phyloP scores from a whole-genome alignment of 495 filamentous ascomycete species.

The Cryomyces minteri region DNA sequence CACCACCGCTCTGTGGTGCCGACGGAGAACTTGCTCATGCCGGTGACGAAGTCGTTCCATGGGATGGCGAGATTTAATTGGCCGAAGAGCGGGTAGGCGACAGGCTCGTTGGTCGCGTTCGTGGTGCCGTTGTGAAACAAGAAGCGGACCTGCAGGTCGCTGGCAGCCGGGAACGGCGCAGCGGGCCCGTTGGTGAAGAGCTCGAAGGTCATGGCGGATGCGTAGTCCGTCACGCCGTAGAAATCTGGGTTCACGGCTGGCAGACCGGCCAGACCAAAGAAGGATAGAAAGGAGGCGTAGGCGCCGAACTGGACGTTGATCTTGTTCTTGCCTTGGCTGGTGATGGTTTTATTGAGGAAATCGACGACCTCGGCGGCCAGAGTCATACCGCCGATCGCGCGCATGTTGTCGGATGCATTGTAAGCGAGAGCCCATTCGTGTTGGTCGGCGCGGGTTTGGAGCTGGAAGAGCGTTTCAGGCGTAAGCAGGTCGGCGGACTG shows the following conservation, averaged over 20 bases:
- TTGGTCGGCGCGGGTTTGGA: slow-evolving; percentile 43
- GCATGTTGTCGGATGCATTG: slow-evolving; percentile 35
- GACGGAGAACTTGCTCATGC: slow-evolving; percentile 44
- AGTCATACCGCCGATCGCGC: slow-evolving; percentile 46
- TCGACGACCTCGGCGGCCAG: slow-evolving; percentile 41
- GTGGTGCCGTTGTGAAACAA: slow-evolving; percentile 59
- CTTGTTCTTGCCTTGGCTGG: slow-evolving; percentile 22
- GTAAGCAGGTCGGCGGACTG: slow-evolving; percentile 30
- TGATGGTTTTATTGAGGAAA: slow-evolving; percentile 33
- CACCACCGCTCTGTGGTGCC: slow-evolving; percentile 49
- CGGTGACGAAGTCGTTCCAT: slow-evolving; percentile 41
- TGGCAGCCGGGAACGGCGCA: slow-evolving; percentile 28
- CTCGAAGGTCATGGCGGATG: slow-evolving; percentile 53
- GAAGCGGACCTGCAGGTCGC: slow-evolving; percentile 49
- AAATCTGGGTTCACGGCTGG: slow-evolving; percentile 37
- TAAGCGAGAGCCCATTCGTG: slow-evolving; percentile 51
- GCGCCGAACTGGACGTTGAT: slow-evolving; percentile 51
- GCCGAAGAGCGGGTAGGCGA: slow-evolving; percentile 46
- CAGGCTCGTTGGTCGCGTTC: slow-evolving; percentile 27
- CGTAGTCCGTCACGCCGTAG: slow-evolving; percentile 49
- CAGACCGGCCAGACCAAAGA: slow-evolving; percentile 52
- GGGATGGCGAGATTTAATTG: slow-evolving; percentile 31
- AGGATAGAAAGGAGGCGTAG: slow-evolving; percentile 52
- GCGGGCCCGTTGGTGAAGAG: slow-evolving; percentile 42
- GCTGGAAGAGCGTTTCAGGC: slow-evolving; percentile 30